Percentiles rank a stretch among this genome's conserved stretches.
Conservation (phyloP, 2,329 filamentous ascomycete genomes). For the Alternaria infectoria region DNA sequence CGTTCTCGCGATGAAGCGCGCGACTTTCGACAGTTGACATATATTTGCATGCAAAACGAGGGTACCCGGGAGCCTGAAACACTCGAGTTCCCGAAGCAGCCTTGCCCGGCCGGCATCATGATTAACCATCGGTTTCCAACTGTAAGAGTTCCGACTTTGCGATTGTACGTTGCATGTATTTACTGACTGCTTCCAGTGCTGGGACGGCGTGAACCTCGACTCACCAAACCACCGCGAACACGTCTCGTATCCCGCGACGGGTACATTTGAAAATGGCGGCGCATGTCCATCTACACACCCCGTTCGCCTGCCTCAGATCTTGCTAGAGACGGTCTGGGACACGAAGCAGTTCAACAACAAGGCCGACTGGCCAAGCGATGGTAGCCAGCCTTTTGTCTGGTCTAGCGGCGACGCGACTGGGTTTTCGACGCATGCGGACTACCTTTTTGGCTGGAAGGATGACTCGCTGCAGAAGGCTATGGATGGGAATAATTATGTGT, state of each 20-base stretch:
- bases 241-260: conserved; percentile 32
- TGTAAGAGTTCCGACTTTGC: background rate
- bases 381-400: conserved; percentile 43
- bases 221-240: conserved; percentile 35
- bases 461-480: conserved; percentile 23
- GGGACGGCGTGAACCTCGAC: conserved; percentile 37
- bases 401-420: conserved; percentile 36
- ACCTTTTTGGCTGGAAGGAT: conserved; percentile 37
- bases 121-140: conserved; percentile 37
- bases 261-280: conserved; percentile 42
- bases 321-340: conserved; percentile 44
- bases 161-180: background rate
- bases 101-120: conserved; percentile 37
- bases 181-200: conserved; percentile 15
- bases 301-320: conserved; percentile 37
- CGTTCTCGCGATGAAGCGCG: conserved; percentile 27
- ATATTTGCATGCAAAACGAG: conserved; percentile 39
- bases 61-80: conserved; percentile 33
- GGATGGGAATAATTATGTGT: conserved; percentile 39
- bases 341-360: conserved; percentile 41
- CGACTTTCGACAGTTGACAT: conserved; percentile 35
- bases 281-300: conserved; percentile 36
- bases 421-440: conserved; percentile 40
- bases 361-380: conserved; percentile 40
- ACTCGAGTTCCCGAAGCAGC: conserved; percentile 29